Evolutionary conservation across 2,329 filamentous ascomycete species (phyloP), one percentile per base, ranked within the genome.

Genomic region (Colletotrichum somersetense): DNA sequence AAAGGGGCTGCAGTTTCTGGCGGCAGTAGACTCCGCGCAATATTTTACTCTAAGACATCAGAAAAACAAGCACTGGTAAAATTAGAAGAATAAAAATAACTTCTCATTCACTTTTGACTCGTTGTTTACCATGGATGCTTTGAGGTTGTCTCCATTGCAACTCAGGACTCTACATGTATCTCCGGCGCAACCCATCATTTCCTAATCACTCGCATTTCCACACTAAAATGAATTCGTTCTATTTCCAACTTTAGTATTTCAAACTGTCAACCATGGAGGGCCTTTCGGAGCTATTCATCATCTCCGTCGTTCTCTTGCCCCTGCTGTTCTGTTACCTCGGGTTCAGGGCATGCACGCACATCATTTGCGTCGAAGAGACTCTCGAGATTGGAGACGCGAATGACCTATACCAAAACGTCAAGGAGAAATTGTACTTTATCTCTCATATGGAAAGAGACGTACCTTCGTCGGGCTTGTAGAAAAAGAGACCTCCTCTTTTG

Each of bases 181-280:
- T 55, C 26, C 16, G 26, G 16, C 35, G 16, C 16, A 50, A 23
- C 46, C 14, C 46, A 5, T 38, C 35, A 10, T 11, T 6, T 46
- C 52, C 52, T 18, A 33, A 5, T 10, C 11, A 18, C 52, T 30
- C 50, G 2, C 50, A 30, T 33, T 33, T 33, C 12, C 52, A 5
- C 12, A 53, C 3, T 30, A 11, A 23, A 30, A 30, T 10, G 26
- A 4, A 3, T 33, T 33, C 16, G 4, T 33, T 20, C 0, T 5
- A 11, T 6, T 5, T 5, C 8, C 18, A 20, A 3, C 10, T 1
- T 5, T 6, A 20, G 1, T 3, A 20, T n/a, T 6, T 6, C 7
- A 35, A 20, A n/a, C 18, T 12, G 8, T 35, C 18, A 18, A 6
- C 2, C 20, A 55, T 55, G 30, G 30, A 35, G 10, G 52, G 18